Conservation (phyloP, 129 eudicot species). For the Flaveria ramosissima region DNA sequence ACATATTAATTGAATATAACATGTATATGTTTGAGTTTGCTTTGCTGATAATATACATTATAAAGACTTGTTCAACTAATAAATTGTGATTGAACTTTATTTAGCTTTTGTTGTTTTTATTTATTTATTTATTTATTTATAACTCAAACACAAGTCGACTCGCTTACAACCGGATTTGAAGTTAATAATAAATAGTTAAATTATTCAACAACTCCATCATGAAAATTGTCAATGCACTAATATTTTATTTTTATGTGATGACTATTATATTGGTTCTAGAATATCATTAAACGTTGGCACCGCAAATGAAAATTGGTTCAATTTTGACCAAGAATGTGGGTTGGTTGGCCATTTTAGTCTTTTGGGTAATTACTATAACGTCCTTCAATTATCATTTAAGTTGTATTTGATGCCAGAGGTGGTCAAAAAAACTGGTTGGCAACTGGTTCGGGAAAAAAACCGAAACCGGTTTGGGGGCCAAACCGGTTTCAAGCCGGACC, state of each 20-base stretch:
- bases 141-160: no score
- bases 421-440: no score
- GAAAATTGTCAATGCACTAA: background rate
- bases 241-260: background rate
- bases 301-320: conserved; percentile 4
- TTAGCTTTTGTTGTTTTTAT: no score
- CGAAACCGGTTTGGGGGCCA: no score
- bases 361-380: background rate
- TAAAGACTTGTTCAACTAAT: background rate
- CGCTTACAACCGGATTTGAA: background rate
- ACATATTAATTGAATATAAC: no score
- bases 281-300: conserved; percentile 13
- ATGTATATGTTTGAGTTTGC: no score
- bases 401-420: background rate
- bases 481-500: no score
- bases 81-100: background rate
- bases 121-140: no score
- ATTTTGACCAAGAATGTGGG: conserved; percentile 16
- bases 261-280: conserved; percentile 24
- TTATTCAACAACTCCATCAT: background rate
- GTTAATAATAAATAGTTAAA: no score
- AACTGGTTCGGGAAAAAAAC: no score
- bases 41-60: no score
- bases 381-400: background rate
- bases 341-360: conserved; percentile 29